Base-by-base conservation (phyloP, 306 rosid species). In the Pterocarpus santalinus region DNA sequence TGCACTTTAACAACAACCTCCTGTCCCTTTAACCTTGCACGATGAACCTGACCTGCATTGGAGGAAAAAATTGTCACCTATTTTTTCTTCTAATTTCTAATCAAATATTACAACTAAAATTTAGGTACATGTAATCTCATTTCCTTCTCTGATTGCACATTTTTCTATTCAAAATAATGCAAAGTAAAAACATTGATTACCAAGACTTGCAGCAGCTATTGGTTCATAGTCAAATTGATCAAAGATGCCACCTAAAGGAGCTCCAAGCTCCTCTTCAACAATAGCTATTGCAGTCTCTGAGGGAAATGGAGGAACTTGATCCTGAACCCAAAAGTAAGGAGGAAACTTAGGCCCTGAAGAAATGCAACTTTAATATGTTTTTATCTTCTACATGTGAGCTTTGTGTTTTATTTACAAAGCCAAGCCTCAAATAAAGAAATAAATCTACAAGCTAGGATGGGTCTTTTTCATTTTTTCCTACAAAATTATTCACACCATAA, bases 201-300 rank as follows among this genome's bases (percentile, higher is more conserved):
- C 99, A 68, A 95, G 98, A 95, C 99, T 95, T 77, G 99, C 99
- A 62, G 99, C 99, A 77, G 99, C 99, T 67, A 95, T 93, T 77
- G 98, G 99, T 83, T 95, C 99, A 84, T 84, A 90, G 73, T 93
- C 97, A 86, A 95, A 95, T 81, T 84, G 81, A 84, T 95, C 98
- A 87, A 95, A 95, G 73, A 92, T 73, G 49, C 62, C 83, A 72
- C 62, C 76, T 85, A 91, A 4, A 46, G 98, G 92, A 83, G 88
- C 87, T 85, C 98, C 97, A 77, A 95, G 97, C 90, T 95, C 99
- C 85, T 95, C 97, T 85, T 93, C 92, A 46, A 95, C 86, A 65
- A 90, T 93, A 28, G 90, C 87, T 69, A 92, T 60, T 70, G 99
- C 97, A 51, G 97, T 88, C 76, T 93, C 93, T 4, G 99, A 95